Evolutionary conservation across 2,329 filamentous ascomycete genomes (phyloP), one percentile per base, ranked within the genome.

Genomic region (Aspergillus texensis): DNA sequence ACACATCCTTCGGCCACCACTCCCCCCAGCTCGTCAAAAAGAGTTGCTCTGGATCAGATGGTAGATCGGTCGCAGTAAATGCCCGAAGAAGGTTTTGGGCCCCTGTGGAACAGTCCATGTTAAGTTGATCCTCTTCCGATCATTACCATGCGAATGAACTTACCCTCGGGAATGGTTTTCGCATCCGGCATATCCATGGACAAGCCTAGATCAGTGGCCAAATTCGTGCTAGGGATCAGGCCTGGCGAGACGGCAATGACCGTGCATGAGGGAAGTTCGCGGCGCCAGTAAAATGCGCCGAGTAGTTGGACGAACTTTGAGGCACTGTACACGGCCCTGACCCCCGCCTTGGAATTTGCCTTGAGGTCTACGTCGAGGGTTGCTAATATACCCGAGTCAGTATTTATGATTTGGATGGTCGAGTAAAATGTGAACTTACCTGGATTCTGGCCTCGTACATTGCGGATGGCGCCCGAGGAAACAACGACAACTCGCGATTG

Each of bases 11-110:
- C 4, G 71, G 64, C 70, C 71, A 72, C 70, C 71, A 72, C 54
- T 72, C 70, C n/a, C 71, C 71, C 71, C 71, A 72, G 46, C 70
- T 72, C 28, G 71, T 72, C 62, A 72, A 48, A 56, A 72, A 70
- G 19, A 72, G 65, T 41, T 71, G 70, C 46, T 72, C 63, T 0
- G 69, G 70, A 36, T 72, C 68, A 8, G 56, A 54, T 3, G 71
- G 71, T 12, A 72, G 24, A 30, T 72, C 63, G 2, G 59, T 65
- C 10, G 43, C 57, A 2, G 57, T 60, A 41, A 70, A 65, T 3
- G 70, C 71, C 26, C 66, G 68, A 8, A 72, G 68, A 45, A 72
- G 65, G 26, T 66, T 72, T 30, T 66, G 62, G 24, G 70, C 71
- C 21, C 71, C 71, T 72, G 30, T 61, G 63, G 64, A 30, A 72